phyloP scores from a whole-genome alignment of 768 basidiomycete species.

The Pleurotus sapidus region DNA sequence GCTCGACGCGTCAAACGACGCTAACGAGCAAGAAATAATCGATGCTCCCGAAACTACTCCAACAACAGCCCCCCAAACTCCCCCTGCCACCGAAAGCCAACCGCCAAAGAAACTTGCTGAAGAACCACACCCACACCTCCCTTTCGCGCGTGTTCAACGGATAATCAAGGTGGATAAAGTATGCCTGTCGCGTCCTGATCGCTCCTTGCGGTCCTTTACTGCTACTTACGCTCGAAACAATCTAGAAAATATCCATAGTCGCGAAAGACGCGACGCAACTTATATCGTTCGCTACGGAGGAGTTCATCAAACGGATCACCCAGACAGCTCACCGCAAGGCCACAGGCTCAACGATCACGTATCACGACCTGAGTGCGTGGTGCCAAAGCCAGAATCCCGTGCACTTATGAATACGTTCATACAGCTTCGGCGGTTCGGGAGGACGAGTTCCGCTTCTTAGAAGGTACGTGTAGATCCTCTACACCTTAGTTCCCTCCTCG shows the following conservation, averaged over 20 bases:
- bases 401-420: background rate
- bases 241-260: conserved; percentile 71
- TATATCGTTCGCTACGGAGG: conserved; percentile 83
- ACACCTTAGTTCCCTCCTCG: background rate
- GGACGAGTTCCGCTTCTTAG: conserved; percentile 78
- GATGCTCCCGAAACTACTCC: background rate
- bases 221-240: background rate
- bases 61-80: background rate
- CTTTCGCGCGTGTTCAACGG: conserved; percentile 75
- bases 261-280: conserved; percentile 77
- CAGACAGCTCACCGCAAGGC: conserved; percentile 73
- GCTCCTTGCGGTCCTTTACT: background rate
- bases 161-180: conserved; percentile 88
- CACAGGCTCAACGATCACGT: conserved; percentile 70
- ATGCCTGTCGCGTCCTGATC: conserved; percentile 11
- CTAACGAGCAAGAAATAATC: too few species aligned
- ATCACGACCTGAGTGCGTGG: conserved; percentile 72
- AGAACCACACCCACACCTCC: conserved; percentile 61
- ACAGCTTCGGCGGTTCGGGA: conserved; percentile 60
- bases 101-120: background rate
- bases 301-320: conserved; percentile 76
- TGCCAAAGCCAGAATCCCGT: background rate
- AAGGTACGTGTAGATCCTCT: conserved; percentile 46
- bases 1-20: too few species aligned
- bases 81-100: background rate